Conservation (phyloP, 1,139 yeast species). For the Yamadazyma siamensis region DNA sequence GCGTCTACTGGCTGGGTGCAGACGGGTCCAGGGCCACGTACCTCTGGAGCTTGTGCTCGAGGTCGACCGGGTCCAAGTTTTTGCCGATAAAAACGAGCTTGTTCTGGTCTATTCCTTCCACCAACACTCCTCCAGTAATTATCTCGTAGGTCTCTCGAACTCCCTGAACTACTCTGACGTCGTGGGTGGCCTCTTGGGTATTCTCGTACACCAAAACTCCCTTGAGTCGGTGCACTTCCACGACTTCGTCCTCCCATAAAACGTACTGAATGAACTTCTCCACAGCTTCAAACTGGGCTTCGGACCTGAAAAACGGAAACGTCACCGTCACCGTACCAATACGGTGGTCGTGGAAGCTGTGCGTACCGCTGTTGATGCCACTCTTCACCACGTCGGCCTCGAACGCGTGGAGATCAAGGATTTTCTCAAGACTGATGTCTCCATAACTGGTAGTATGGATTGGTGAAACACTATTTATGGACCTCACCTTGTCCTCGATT, state of each 20-base stretch:
- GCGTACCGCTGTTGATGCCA: slow-evolving; percentile 15
- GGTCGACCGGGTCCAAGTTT: slow-evolving; percentile 34
- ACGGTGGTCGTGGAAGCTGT: slow-evolving; percentile 44
- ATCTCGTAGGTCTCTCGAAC: slow-evolving; percentile 91
- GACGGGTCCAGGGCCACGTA: too few species aligned
- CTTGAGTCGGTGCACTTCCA: slow-evolving; percentile 80
- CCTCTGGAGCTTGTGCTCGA: slow-evolving; percentile 22
- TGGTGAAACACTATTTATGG: slow-evolving; percentile 70
- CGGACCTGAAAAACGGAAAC: slow-evolving; percentile 42
- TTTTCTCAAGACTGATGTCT: slow-evolving; percentile 53
- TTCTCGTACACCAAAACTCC: slow-evolving; percentile 53
- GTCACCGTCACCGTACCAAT: slow-evolving; percentile 61
- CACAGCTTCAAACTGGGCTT: slow-evolving; percentile 33
- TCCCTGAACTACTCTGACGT: slow-evolving; percentile 79
- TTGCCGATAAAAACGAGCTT: slow-evolving; percentile 87
- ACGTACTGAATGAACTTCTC: slow-evolving; percentile 64
- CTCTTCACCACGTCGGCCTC: slow-evolving; percentile 41
- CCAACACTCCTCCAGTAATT: slow-evolving; percentile 46
- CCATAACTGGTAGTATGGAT: slow-evolving; percentile 70
- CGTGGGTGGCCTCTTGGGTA: slow-evolving; percentile 11
- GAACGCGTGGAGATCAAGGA: slow-evolving; percentile 80
- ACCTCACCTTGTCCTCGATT: slow-evolving; percentile 37
- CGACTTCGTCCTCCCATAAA: slow-evolving; percentile 61
- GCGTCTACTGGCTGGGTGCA: too few species aligned
- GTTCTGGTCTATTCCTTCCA: slow-evolving; percentile 34